Evolutionary conservation across 768 basidiomycete species (phyloP), one percentile per base, ranked within the genome.

Genomic region (Suillus luteus): DNA sequence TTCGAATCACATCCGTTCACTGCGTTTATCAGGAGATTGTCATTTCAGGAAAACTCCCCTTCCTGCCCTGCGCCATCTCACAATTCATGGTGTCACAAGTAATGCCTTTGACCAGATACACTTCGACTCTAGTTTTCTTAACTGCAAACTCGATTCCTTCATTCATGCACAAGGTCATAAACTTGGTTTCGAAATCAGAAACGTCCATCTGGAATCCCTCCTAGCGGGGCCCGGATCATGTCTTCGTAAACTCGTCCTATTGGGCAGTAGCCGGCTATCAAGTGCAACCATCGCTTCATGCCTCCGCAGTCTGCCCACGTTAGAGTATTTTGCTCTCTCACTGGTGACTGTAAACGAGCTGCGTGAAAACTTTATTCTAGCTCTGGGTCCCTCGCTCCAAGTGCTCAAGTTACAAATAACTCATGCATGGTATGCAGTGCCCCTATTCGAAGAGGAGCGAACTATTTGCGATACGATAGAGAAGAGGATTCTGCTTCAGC

Each of bases 11-110:
- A 49, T 80, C 22, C 67, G 69, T 38, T 68, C 67, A 2, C 64
- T 81, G n/a, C 76, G 77, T 11, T 65, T 80, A 27, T 79, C 79
- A 3, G 80, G 79, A 24, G 66, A 72, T 58, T 73, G 73, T 64
- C 67, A 64, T 54, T 63, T 79, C 62, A 24, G 35, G 24, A 58
- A 46, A 2, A 49, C 61, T 0, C 49, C 62, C 51, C 63, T 71
- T 14, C 65, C 62, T 3, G 51, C 57, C 31, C 69, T 80, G 48
- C 69, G 69, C 15, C 52, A 54, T 35, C 57, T 41, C 63, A 73
- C 24, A 72, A 70, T 81, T 22, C 62, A 65, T 55, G 74, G 72
- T 54, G 69, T 79, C 38, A 76, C 74, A 19, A 76, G 75, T 49
- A 78, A 74, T 58, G 67, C 71, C 43, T 75, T 81, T 61, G 78